phyloP scores from a whole-genome alignment of 768 basidiomycete genomes.

The Calocybe gangraenosa region DNA sequence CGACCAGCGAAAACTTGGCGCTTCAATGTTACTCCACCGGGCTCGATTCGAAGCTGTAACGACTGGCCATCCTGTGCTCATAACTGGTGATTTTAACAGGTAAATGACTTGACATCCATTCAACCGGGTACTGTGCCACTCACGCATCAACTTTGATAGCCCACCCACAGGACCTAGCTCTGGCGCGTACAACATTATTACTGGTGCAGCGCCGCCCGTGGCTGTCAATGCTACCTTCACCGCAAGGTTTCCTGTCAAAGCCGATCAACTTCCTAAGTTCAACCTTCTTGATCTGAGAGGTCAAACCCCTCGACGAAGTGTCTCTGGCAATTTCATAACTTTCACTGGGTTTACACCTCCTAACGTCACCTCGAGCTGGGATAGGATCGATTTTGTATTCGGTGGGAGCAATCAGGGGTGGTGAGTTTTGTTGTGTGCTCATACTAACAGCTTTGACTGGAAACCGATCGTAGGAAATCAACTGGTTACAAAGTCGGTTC shows the following conservation, averaged over 20 bases:
- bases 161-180: constrained; percentile 38
- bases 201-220: constrained; percentile 35
- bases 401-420: constrained; percentile 44
- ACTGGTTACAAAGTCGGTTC: constrained; percentile 34
- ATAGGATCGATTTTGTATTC: constrained; percentile 50
- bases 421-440: no score
- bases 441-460: no score
- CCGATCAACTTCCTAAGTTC: constrained; percentile 28
- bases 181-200: constrained; percentile 48
- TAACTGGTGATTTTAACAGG: constrained; percentile 55
- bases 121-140: no score
- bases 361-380: constrained; percentile 29
- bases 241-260: constrained; percentile 32
- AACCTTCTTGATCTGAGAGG: constrained; percentile 41
- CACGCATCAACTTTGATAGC: constrained; percentile 21
- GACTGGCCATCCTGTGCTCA: constrained; percentile 36
- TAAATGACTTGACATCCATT: constrained; percentile 1
- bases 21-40: constrained; percentile 46
- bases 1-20: constrained; percentile 43
- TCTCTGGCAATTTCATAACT: constrained; percentile 45
- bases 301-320: constrained; percentile 32
- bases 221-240: constrained; percentile 40
- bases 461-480: constrained; percentile 37
- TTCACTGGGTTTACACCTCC: constrained; percentile 48
- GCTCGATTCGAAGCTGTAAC: constrained; percentile 44